phyloP scores from a whole-genome alignment of 1,139 yeast species.

The Taphrina communis region DNA sequence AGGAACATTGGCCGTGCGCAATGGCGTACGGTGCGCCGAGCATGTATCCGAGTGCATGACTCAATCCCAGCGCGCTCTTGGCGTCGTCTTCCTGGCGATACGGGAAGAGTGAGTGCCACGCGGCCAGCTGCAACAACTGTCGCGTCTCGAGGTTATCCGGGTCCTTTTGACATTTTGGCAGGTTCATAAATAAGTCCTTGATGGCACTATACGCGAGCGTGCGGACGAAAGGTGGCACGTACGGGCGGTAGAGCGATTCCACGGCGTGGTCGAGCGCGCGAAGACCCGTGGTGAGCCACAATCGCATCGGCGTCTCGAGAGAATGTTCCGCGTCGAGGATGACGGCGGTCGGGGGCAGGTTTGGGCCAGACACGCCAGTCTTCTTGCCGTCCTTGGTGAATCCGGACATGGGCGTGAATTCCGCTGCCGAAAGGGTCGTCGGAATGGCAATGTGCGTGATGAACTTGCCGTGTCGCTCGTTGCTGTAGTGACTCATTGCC shows the following conservation, averaged over 20 bases:
- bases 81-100: slow-evolving; percentile 36
- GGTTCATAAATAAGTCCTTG: slow-evolving; percentile 29
- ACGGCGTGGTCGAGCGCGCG: slow-evolving; percentile 43
- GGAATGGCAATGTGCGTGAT: slow-evolving; percentile 41
- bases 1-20: slow-evolving; percentile 39
- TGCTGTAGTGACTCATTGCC: slow-evolving; percentile 27
- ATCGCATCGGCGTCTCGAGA: slow-evolving; percentile 39
- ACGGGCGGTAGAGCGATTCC: slow-evolving; percentile 40
- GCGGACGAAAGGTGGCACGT: slow-evolving; percentile 35
- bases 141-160: slow-evolving; percentile 35
- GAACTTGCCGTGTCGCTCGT: slow-evolving; percentile 21
- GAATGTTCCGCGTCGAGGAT: slow-evolving; percentile 41
- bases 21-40: slow-evolving; percentile 40
- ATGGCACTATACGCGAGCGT: slow-evolving; percentile 41
- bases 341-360: slow-evolving; percentile 37
- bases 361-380: slow-evolving; percentile 21
- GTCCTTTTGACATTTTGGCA: slow-evolving; percentile 41
- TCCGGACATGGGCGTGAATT: slow-evolving; percentile 42
- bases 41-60: slow-evolving; percentile 38
- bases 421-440: slow-evolving; percentile 45
- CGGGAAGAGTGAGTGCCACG: slow-evolving; percentile 42
- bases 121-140: slow-evolving; percentile 40
- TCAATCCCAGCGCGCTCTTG: slow-evolving; percentile 24
- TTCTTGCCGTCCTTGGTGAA: slow-evolving; percentile 42
- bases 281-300: slow-evolving; percentile 42